phyloP scores from a whole-genome alignment of 306 rosid genomes.

The Styphnolobium japonicum region DNA sequence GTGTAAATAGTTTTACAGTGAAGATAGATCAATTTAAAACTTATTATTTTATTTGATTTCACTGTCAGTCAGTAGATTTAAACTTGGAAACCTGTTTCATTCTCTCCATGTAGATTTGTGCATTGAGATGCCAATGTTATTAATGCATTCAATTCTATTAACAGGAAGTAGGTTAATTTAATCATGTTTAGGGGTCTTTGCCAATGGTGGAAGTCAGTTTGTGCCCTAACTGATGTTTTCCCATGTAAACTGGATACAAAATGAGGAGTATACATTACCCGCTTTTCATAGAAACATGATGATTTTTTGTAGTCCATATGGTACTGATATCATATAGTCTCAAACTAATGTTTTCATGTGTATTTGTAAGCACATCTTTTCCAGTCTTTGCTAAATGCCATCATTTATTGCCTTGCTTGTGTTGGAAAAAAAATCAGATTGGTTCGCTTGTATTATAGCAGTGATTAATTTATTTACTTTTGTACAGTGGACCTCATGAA shows the following conservation, averaged over 20 bases:
- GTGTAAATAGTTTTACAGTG: not conserved
- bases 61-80: not conserved
- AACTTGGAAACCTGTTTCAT: not conserved
- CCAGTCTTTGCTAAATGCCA: not conserved
- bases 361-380: not conserved
- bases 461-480: not conserved
- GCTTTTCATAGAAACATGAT: not conserved
- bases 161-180: not conserved
- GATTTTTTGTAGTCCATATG: not conserved
- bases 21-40: not conserved
- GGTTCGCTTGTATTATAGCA: not conserved
- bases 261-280: not conserved
- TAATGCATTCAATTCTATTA: not conserved
- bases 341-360: not conserved
- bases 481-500: conserved; percentile 72
- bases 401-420: not conserved
- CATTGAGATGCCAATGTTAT: not conserved
- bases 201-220: not conserved
- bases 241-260: not conserved
- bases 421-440: not conserved
- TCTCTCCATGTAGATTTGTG: not conserved
- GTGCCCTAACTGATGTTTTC: not conserved
- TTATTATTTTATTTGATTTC: not conserved
- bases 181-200: not conserved
- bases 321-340: not conserved